A percentile compares a stretch with the other conserved stretches of the same genome.
Evolutionary conservation across 2,329 filamentous ascomycete species (phyloP).

Genomic region (Hymenoscyphus scutula): DNA sequence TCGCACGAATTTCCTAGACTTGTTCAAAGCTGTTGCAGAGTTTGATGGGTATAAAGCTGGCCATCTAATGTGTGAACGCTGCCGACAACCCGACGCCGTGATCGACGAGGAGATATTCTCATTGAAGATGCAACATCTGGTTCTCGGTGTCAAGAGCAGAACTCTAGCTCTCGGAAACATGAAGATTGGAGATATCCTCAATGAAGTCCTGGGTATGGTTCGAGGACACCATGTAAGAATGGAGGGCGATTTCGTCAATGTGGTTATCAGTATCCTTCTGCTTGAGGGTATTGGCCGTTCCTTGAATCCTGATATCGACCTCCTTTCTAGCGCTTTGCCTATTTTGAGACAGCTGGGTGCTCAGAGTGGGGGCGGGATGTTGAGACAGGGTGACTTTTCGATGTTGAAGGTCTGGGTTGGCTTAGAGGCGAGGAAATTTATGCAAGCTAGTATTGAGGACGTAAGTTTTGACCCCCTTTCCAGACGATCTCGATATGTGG

Average conservation of each 20-base stretch:
- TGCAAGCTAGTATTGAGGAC: conserved; percentile 87
- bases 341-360: conserved; percentile 86
- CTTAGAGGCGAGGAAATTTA: conserved; percentile 80
- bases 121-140: conserved; percentile 93
- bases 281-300: conserved; percentile 90
- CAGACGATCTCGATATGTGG: not conserved
- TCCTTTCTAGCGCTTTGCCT: conserved; percentile 81
- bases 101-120: conserved; percentile 88
- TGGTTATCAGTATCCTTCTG: conserved; percentile 90
- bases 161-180: conserved; percentile 92
- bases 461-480: conserved; percentile 49
- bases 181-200: conserved; percentile 92
- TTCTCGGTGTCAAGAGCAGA: conserved; percentile 82
- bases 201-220: conserved; percentile 89
- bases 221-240: conserved; percentile 87
- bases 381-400: conserved; percentile 71
- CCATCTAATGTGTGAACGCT: conserved; percentile 92
- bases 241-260: conserved; percentile 97
- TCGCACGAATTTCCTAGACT: conserved; percentile 84
- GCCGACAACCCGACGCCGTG: conserved; percentile 86
- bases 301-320: conserved; percentile 81
- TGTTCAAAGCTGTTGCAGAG: conserved; percentile 93
- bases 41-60: conserved; percentile 97
- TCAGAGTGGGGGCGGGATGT: conserved; percentile 67
- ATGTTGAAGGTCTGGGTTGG: conserved; percentile 93